Percentiles rank a stretch among this genome's conserved stretches.
Evolutionary conservation across 2,329 filamentous ascomycete genomes (phyloP).

Genomic region (Paraphoma chrysanthemicola): DNA sequence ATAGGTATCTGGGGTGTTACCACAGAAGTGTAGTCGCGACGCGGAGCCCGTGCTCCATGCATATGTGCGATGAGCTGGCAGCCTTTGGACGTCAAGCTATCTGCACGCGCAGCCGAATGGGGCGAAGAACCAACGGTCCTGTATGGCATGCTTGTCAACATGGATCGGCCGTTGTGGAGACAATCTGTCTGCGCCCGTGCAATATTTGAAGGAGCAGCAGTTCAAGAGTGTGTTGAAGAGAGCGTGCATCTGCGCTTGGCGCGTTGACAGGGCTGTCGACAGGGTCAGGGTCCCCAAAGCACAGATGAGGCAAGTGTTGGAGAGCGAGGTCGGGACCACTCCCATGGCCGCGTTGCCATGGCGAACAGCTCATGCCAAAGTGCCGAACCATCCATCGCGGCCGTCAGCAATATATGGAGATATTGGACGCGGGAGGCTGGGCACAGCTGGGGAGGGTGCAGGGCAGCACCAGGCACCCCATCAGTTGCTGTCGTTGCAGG

Average conservation of each 20-base stretch:
- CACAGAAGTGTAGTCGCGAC: constrained; percentile 38
- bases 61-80: constrained; percentile 49
- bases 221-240: constrained; percentile 15
- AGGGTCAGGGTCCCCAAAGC: constrained; percentile 32
- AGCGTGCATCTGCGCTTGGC: constrained; percentile 29
- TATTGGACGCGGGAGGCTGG: not conserved
- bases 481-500: not conserved
- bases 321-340: constrained; percentile 7
- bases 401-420: not conserved
- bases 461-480: not conserved
- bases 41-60: constrained; percentile 42
- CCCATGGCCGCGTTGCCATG: constrained; percentile 7
- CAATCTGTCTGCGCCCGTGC: constrained; percentile 30
- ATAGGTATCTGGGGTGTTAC: constrained; percentile 45
- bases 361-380: constrained; percentile 12
- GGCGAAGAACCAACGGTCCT: constrained; percentile 46
- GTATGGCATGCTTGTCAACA: constrained; percentile 40
- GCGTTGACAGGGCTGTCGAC: constrained; percentile 16
- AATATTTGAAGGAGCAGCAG: constrained; percentile 24
- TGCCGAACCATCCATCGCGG: constrained; percentile 8
- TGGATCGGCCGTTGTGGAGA: constrained; percentile 42
- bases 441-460: not conserved
- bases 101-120: constrained; percentile 42
- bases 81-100: constrained; percentile 42
- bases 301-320: constrained; percentile 6